Evolutionary conservation across 306 rosid genomes (phyloP).

Genomic region (Cicer judaicum): DNA sequence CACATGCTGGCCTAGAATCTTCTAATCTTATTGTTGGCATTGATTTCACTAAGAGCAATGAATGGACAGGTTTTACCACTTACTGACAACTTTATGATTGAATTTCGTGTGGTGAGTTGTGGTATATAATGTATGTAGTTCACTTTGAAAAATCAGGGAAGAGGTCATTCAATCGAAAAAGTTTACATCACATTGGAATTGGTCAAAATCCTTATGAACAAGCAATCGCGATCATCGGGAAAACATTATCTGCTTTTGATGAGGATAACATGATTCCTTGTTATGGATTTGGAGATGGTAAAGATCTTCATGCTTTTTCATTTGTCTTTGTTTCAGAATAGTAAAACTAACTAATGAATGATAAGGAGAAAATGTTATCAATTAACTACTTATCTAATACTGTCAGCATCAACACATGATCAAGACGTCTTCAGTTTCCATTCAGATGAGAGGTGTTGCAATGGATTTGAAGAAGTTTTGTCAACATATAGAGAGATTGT

Average conservation of each 20-base stretch:
- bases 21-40: conserved; percentile 91
- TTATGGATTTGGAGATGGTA: conserved; percentile 95
- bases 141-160: conserved; percentile 58
- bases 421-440: conserved; percentile 79
- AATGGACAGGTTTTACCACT: conserved; percentile 80
- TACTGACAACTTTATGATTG: conserved; percentile 40
- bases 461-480: conserved; percentile 86
- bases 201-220: conserved; percentile 77
- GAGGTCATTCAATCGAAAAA: conserved; percentile 75
- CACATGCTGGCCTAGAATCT: conserved; percentile 89
- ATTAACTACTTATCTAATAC: no score
- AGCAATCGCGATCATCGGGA: conserved; percentile 88
- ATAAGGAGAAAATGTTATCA: no score
- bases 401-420: conserved; percentile 80
- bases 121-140: conserved; percentile 34
- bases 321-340: conserved; percentile 25
- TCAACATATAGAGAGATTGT: conserved; percentile 69
- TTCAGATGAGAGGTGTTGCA: conserved; percentile 59
- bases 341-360: neutral
- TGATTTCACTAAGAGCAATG: conserved; percentile 95
- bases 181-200: conserved; percentile 82
- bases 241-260: conserved; percentile 70
- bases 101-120: conserved; percentile 8
- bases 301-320: conserved; percentile 31
- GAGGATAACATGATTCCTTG: conserved; percentile 94